A percentile compares a stretch with the other conserved stretches of the same genome.
Conservation (phyloP, 108 stramenopile genomes). For the Schizochytrium sp. region DNA sequence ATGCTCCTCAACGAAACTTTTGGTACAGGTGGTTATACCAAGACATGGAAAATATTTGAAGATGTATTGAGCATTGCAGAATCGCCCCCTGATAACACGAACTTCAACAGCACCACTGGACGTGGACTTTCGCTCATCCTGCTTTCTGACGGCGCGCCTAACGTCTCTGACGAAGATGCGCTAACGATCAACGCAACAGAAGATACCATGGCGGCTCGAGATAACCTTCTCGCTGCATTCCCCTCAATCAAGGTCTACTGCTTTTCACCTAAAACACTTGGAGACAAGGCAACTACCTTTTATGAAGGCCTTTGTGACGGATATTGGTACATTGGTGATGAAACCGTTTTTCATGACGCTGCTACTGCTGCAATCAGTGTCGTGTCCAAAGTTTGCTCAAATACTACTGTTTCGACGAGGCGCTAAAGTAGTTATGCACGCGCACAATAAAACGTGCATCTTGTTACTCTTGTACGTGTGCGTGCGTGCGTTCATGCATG, state of each 20-base stretch:
- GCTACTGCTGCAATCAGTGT: neutral
- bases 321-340: conserved; percentile 11
- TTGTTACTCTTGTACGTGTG: too few species aligned
- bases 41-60: neutral
- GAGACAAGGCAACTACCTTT: neutral
- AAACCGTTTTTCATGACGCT: neutral
- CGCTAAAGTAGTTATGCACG: too few species aligned
- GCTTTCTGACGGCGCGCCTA: conserved; percentile 3
- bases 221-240: neutral
- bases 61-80: neutral
- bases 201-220: neutral
- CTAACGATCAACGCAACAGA: neutral
- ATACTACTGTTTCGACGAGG: neutral
- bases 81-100: neutral
- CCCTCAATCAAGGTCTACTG: conserved; percentile 24
- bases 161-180: neutral
- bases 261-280: neutral
- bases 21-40: neutral
- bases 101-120: neutral
- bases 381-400: conserved; percentile 11
- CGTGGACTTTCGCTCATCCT: neutral
- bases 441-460: too few species aligned
- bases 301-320: conserved; percentile 14
- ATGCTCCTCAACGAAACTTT: neutral
- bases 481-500: too few species aligned